Percentiles rank a stretch among this genome's conserved stretches.
These are phyloP conservation scores for Yamadazyma tumulicola DNA, from an alignment of 805 yeast genomes.

Conservation along the genomic window DNA sequence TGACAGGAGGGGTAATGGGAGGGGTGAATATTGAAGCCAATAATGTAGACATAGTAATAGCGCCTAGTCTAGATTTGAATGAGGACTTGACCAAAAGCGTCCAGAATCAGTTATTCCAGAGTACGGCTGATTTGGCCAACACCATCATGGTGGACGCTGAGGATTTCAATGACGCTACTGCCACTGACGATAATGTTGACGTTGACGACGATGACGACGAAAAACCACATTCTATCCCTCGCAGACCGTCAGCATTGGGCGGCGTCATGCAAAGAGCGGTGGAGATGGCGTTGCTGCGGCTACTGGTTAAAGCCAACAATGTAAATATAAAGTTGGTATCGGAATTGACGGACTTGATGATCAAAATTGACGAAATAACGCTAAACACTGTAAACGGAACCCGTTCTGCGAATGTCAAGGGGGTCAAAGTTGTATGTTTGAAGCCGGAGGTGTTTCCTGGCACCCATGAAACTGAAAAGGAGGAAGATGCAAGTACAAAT, in stretches of 20 bases:
- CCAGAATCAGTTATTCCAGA: conserved; percentile 59
- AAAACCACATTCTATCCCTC: background rate
- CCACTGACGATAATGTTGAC: background rate
- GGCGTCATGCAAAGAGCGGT: conserved; percentile 61
- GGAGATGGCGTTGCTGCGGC: conserved; percentile 61
- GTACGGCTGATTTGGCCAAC: conserved; percentile 71
- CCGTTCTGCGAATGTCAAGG: conserved; percentile 38
- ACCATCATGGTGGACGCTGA: conserved; percentile 40
- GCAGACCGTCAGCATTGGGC: conserved; percentile 40
- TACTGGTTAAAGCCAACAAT: conserved; percentile 49
- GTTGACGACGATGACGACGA: conserved; percentile 1
- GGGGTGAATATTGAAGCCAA: conserved; percentile 63
- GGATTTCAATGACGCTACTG: background rate
- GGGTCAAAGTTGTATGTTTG: conserved; percentile 37
- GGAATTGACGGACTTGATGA: conserved; percentile 37
- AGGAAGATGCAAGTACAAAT: conserved; percentile 1
- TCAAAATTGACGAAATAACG: conserved; percentile 26
- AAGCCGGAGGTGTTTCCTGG: conserved; percentile 39
- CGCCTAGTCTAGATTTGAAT: conserved; percentile 31
- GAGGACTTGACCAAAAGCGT: conserved; percentile 22
- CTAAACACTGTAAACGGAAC: conserved; percentile 45
- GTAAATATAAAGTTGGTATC: conserved; percentile 47
- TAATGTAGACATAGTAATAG: conserved; percentile 46
- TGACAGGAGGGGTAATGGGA: conserved; percentile 60
- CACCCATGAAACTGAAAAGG: conserved; percentile 11